phyloP scores from a whole-genome alignment of 2,329 filamentous ascomycete genomes.

The Ustulina deusta region DNA sequence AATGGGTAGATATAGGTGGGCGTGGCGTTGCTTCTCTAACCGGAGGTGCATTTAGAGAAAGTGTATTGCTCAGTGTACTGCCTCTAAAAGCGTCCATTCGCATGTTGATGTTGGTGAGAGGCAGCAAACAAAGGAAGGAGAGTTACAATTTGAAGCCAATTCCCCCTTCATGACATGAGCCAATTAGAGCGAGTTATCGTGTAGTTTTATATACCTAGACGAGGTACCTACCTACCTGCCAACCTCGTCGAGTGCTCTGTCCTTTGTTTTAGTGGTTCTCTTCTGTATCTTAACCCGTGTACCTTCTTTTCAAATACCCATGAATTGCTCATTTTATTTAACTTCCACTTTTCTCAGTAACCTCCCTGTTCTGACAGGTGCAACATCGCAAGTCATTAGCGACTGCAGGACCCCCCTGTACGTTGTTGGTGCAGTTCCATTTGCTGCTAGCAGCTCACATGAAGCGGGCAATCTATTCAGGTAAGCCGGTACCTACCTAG shows the following conservation, averaged over 20 bases:
- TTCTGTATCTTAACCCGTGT: background rate
- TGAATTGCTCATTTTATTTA: background rate
- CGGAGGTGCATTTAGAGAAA: too few species aligned
- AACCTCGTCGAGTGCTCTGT: slow-evolving; percentile 6
- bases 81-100: too few species aligned
- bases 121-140: background rate
- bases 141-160: too few species aligned
- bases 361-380: slow-evolving; percentile 21
- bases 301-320: background rate
- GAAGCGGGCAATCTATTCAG: slow-evolving; percentile 1
- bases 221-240: background rate
- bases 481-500: slow-evolving; percentile 24
- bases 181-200: background rate
- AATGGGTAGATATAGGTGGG: too few species aligned
- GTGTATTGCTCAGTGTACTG: too few species aligned
- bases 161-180: too few species aligned
- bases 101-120: too few species aligned
- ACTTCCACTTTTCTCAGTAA: background rate
- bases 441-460: background rate
- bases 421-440: too few species aligned
- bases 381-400: background rate
- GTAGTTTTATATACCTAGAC: background rate
- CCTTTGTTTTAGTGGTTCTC: background rate
- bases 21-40: too few species aligned
- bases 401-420: background rate